A percentile compares a stretch with the other conserved stretches of the same genome.
Evolutionary conservation across 2,329 filamentous ascomycete genomes (phyloP).

Genomic region (Nemania bipapillata): DNA sequence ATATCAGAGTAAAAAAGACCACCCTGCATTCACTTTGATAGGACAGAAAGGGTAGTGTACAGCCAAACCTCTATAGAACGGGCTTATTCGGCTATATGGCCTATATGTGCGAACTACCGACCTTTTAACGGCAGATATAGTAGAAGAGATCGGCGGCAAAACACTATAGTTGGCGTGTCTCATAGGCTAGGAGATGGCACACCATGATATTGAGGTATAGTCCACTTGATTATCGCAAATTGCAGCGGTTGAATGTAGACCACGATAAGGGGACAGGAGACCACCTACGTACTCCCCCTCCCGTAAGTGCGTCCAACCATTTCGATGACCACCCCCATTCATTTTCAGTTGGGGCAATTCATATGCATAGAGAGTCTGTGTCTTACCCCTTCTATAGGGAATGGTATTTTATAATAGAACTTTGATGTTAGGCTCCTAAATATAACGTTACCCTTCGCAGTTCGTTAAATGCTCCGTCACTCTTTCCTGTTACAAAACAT

Average conservation of each 20-base stretch:
- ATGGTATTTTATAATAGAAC: background rate
- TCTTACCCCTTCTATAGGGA: no score
- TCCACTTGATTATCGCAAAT: conserved; percentile 12
- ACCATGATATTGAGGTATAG: conserved; percentile 5
- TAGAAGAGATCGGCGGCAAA: conserved; percentile 14
- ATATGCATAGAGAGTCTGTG: background rate
- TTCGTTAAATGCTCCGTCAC: no score
- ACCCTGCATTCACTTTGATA: background rate
- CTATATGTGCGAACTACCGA: conserved; percentile 19
- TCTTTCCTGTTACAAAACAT: background rate
- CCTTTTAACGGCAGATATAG: conserved; percentile 22
- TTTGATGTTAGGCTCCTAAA: background rate
- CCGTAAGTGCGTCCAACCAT: background rate
- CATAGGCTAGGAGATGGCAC: conserved; percentile 15
- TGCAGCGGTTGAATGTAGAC: background rate
- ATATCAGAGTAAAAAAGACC: no score
- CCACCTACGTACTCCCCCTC: no score
- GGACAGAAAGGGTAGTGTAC: background rate
- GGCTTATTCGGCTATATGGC: background rate
- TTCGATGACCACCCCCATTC: background rate
- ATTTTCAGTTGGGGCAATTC: background rate
- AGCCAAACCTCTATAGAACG: background rate
- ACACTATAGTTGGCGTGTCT: background rate
- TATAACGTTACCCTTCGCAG: conserved; percentile 6
- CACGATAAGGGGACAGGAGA: no score